Conservation (phyloP, 805 yeast species). For the Yarrowia hollandica region DNA sequence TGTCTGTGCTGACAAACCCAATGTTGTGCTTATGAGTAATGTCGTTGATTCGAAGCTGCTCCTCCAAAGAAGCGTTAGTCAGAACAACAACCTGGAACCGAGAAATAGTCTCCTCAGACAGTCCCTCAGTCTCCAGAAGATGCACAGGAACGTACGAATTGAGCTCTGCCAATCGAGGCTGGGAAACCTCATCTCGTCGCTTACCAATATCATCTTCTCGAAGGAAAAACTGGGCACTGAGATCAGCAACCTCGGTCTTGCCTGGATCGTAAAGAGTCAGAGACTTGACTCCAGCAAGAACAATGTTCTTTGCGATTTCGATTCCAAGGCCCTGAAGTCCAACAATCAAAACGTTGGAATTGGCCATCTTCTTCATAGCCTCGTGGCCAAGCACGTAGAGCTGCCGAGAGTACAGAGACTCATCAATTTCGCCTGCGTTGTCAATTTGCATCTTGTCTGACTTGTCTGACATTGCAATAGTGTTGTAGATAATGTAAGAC, state of each 20-base stretch:
- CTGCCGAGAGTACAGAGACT: constrained; percentile 93
- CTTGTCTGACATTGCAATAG: constrained; percentile 6
- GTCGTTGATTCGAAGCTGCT: constrained; percentile 71
- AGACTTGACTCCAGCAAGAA: constrained; percentile 95
- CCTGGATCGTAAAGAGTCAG: constrained; percentile 81
- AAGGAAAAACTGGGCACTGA: constrained; percentile 88
- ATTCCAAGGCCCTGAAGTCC: constrained; percentile 93
- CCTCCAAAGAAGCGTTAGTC: constrained; percentile 71
- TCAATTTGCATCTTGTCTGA: constrained; percentile 40
- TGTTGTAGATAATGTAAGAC: background rate
- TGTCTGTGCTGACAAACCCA: constrained; percentile 77
- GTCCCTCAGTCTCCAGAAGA: constrained; percentile 51
- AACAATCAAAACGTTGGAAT: constrained; percentile 84
- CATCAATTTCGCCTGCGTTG: constrained; percentile 63
- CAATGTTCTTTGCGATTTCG: constrained; percentile 95
- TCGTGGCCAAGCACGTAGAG: constrained; percentile 93
- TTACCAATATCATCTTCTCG: constrained; percentile 70
- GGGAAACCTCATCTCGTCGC: constrained; percentile 72
- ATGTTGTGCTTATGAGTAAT: constrained; percentile 72
- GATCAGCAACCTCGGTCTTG: constrained; percentile 63
- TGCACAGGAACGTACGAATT: constrained; percentile 88
- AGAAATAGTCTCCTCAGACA: constrained; percentile 55
- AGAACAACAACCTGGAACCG: constrained; percentile 78
- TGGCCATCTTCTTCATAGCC: constrained; percentile 96
- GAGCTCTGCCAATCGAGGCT: constrained; percentile 70